Evolutionary conservation across 768 basidiomycete genomes (phyloP).

Genomic region (Cystofilobasidium macerans): DNA sequence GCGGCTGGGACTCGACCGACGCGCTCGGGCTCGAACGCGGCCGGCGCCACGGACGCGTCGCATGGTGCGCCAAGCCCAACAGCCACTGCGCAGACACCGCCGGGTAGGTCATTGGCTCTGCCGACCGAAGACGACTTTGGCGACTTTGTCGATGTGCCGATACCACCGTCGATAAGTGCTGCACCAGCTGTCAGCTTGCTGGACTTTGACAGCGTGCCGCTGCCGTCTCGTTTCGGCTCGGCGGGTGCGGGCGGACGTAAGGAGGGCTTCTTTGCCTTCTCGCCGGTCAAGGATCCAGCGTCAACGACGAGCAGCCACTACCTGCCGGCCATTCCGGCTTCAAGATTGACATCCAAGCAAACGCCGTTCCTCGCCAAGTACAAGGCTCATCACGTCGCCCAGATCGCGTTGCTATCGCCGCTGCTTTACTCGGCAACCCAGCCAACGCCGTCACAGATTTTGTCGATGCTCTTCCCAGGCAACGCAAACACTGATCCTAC

Average conservation of each 20-base stretch:
- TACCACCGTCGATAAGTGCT: not conserved
- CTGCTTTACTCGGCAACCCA: constrained; percentile 54
- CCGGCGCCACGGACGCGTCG: not conserved
- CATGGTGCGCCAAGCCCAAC: not conserved
- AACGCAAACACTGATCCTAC: constrained; percentile 38
- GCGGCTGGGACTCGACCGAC: not conserved
- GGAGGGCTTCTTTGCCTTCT: constrained; percentile 38
- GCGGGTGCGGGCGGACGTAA: constrained; percentile 27
- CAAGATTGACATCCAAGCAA: constrained; percentile 37
- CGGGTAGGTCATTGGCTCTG: not conserved
- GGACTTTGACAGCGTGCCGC: constrained; percentile 37
- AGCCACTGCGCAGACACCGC: constrained; percentile 28
- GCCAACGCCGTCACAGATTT: constrained; percentile 41
- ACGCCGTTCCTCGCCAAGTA: constrained; percentile 49
- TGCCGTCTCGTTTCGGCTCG: constrained; percentile 31
- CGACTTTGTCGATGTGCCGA: constrained; percentile 31
- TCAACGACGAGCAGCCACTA: constrained; percentile 26
- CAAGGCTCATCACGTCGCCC: constrained; percentile 49
- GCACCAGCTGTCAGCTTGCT: constrained; percentile 32
- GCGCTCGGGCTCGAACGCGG: not conserved
- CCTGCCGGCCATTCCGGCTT: constrained; percentile 37
- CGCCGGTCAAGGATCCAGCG: constrained; percentile 21
- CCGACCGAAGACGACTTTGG: constrained; percentile 37
- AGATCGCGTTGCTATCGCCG: constrained; percentile 53
- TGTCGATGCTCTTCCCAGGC: constrained; percentile 48